Evolutionary conservation across 805 yeast genomes (phyloP), one percentile per base, ranked within the genome.

Genomic region (Phaffomyces thermotolerans): DNA sequence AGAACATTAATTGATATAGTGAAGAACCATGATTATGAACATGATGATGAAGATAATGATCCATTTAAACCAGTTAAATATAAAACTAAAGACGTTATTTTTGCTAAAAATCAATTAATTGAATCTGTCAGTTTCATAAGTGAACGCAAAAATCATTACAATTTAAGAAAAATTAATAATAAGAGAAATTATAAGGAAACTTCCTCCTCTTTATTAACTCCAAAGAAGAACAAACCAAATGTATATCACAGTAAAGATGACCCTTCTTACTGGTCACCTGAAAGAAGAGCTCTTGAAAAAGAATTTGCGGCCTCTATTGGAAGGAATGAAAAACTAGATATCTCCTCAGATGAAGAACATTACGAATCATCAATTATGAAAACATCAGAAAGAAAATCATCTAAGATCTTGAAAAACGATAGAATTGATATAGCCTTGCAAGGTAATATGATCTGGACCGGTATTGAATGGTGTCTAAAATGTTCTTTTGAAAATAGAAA

Each of bases 401-500:
- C 46, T 3, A 50, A 44, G 14, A 51, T 63, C 12, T 37, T 61
- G 20, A 48, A 42, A 37, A 56, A 59, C 37, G 51, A 52, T 17
- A 49, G 61, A 39, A 52, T 63, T 33, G 58, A 57, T 41, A 45
- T 49, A 14, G 52, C 52, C 4, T 40, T 61, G 15, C 36, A 46
- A 14, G 42, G 43, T 4, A 51, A 48, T 4, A 50, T 40, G 15
- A 49, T 60, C 3, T 58, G 66, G 63, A 43, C 42, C 6, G 62
- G 57, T 2, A 51, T 60, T 13, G 37, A 50, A 30, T 64, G 66
- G 67, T 61, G 58, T 0, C 44, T 64, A 25, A 52, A 52, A 24
- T 59, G 64, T 38, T 52, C 63, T 2, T 18, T 42, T 2, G 39
- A 48, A n/a, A 46, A 52, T 0, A 44, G 42, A 8, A 43, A 48